Evolutionary conservation across 768 basidiomycete genomes (phyloP).

Genomic region (Zangia roseola): DNA sequence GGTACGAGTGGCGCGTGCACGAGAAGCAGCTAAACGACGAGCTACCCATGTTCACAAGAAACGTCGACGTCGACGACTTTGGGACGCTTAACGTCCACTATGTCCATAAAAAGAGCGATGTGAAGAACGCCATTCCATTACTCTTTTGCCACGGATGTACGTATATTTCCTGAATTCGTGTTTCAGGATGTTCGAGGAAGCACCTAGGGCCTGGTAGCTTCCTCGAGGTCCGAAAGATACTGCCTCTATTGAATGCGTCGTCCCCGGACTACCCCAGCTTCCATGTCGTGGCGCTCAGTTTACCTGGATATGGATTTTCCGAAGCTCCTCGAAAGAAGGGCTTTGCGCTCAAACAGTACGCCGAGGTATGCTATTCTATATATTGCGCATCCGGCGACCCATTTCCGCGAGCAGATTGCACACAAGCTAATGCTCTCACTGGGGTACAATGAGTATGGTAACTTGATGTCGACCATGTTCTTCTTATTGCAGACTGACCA

Average conservation of each 20-base stretch:
- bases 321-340: slow-evolving; percentile 53
- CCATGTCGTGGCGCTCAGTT: slow-evolving; percentile 57
- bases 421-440: slow-evolving; percentile 50
- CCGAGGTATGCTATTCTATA: slow-evolving; percentile 40
- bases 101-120: slow-evolving; percentile 50
- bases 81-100: slow-evolving; percentile 56
- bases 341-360: slow-evolving; percentile 49
- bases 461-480: background rate
- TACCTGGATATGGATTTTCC: slow-evolving; percentile 65
- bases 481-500: background rate
- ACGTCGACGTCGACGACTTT: slow-evolving; percentile 47
- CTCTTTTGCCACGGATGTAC: slow-evolving; percentile 62
- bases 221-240: slow-evolving; percentile 53
- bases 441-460: slow-evolving; percentile 51
- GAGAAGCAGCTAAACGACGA: slow-evolving; percentile 51
- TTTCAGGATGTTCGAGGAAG: background rate
- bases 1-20: slow-evolving; percentile 55
- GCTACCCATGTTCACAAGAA: slow-evolving; percentile 54
- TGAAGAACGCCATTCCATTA: slow-evolving; percentile 50
- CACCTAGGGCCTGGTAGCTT: slow-evolving; percentile 60
- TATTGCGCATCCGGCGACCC: background rate
- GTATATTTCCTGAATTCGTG: slow-evolving; percentile 8
- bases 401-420: slow-evolving; percentile 32
- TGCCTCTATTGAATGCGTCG: slow-evolving; percentile 48
- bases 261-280: slow-evolving; percentile 51